Base-by-base conservation (phyloP, 208 protist genomes). In the Leishmania arabica region DNA sequence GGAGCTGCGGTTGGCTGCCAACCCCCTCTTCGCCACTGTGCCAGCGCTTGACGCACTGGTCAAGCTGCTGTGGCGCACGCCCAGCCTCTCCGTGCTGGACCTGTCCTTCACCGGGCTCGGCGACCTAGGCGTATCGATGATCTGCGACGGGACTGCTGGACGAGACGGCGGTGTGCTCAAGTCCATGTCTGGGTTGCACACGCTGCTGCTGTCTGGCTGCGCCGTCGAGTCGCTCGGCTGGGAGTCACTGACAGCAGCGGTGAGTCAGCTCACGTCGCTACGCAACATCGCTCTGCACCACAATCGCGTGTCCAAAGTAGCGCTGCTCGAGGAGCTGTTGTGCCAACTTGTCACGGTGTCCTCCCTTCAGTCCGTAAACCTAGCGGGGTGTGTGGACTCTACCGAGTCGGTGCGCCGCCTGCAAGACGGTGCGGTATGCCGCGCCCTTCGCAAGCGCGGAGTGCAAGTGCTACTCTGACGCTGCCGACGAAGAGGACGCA, bases 51-150 rank as follows among this genome's bases (percentile, higher is more conserved):
- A 93, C 34, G 70, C 68, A n/a, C 88, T 96, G 47, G 83, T 84
- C 19, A 45, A 42, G 31, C 69, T 94, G 56, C 87, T 96, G 31
- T 69, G 77, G 74, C 66, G 68, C 45, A 78, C 85, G 15, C 24
- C 83, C 40, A 42, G 27, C 21, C 79, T 96, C 68, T 56, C 75
- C 27, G 49, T 56, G 73, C 82, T 96, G 13, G 91, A 96, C 77
- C 82, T 95, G n/a, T 89, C 90, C 49, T 95, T 88, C 74, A 95
- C 90, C 7, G 90, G 73, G 7, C 78, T 96, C 9, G 93, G 89
- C n/a, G 90, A 91, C 77, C 64, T 93, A 15, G 93, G 93, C 34
- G 76, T 93, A 11, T 90, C 90, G 37, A 80, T 92, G 72, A 82
- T 96, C 77, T 92, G 90, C 62, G 93, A 96, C 79, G 91, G 90